Conservation (phyloP, 2,329 filamentous ascomycete genomes). For the Aspergillus unguis region DNA sequence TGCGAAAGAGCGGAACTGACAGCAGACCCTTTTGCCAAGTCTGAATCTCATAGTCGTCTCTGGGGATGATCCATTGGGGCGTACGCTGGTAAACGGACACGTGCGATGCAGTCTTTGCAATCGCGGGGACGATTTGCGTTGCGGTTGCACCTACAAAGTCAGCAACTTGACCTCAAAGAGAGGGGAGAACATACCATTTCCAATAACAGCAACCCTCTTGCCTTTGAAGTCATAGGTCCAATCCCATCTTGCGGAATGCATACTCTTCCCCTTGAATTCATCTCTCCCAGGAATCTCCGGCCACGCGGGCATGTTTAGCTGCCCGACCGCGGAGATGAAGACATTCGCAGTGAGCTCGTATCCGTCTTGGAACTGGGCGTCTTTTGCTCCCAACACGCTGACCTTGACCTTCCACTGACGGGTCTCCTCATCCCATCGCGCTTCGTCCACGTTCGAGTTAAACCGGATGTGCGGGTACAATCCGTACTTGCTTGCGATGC, state of each 20-base stretch:
- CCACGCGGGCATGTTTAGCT: conserved; percentile 54
- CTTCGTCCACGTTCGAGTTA: conserved; percentile 52
- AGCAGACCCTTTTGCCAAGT: conserved; percentile 42
- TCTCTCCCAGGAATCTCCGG: conserved; percentile 50
- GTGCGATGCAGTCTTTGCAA: conserved; percentile 49
- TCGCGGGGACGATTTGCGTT: conserved; percentile 57
- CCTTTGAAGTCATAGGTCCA: conserved; percentile 54
- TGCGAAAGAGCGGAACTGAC: conserved; percentile 49
- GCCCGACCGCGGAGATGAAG: conserved; percentile 57
- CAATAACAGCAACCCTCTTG: conserved; percentile 58
- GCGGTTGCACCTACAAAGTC: conserved; percentile 50
- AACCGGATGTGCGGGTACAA: conserved; percentile 58
- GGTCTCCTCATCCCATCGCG: conserved; percentile 53
- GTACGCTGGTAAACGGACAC: conserved; percentile 57
- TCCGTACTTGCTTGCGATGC: conserved; percentile 52
- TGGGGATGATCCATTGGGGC: conserved; percentile 58
- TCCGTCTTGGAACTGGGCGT: conserved; percentile 50
- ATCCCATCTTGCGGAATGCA: conserved; percentile 60
- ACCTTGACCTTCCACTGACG: conserved; percentile 53
- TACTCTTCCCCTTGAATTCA: conserved; percentile 51
- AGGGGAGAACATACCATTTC: conserved; percentile 46
- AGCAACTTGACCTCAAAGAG: too few species aligned
- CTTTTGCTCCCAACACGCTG: conserved; percentile 50
- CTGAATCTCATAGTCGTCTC: conserved; percentile 49
- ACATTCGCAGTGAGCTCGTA: conserved; percentile 57